phyloP scores from a whole-genome alignment of 768 basidiomycete species.

The Pulveroboletus ravenelii region DNA sequence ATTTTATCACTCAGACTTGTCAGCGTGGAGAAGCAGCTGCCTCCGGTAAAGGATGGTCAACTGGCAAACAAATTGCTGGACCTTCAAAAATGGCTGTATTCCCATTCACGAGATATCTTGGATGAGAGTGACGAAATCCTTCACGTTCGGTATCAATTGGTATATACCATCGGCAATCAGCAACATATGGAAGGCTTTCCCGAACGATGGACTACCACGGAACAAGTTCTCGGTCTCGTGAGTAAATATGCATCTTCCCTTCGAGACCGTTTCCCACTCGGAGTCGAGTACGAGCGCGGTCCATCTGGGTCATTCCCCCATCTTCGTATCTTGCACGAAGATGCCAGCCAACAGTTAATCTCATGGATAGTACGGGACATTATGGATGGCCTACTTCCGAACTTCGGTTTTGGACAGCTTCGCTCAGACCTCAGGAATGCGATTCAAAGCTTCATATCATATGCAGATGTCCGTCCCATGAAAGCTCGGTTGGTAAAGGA shows the following conservation, averaged over 20 bases:
- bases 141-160: conserved; percentile 29
- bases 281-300: neutral
- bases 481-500: neutral
- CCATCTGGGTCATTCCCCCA: conserved; percentile 15
- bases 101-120: conserved; percentile 16
- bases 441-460: neutral
- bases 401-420: conserved; percentile 11
- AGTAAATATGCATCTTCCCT: conserved; percentile 1
- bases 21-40: conserved; percentile 34
- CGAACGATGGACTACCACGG: conserved; percentile 28
- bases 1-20: conserved; percentile 45
- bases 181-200: conserved; percentile 28
- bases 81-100: conserved; percentile 20
- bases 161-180: conserved; percentile 30
- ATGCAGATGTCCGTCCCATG: too few species aligned
- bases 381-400: conserved; percentile 8
- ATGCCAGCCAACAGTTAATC: neutral
- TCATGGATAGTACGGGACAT: neutral
- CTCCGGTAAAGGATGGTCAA: neutral
- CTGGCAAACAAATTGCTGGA: conserved; percentile 11
- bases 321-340: conserved; percentile 9
- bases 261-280: too few species aligned
- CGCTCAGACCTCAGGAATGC: neutral
- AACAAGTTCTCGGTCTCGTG: conserved; percentile 23
- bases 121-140: conserved; percentile 28